phyloP scores from a whole-genome alignment of 106 monocot species.

The Dendrobium chrysotoxum region DNA sequence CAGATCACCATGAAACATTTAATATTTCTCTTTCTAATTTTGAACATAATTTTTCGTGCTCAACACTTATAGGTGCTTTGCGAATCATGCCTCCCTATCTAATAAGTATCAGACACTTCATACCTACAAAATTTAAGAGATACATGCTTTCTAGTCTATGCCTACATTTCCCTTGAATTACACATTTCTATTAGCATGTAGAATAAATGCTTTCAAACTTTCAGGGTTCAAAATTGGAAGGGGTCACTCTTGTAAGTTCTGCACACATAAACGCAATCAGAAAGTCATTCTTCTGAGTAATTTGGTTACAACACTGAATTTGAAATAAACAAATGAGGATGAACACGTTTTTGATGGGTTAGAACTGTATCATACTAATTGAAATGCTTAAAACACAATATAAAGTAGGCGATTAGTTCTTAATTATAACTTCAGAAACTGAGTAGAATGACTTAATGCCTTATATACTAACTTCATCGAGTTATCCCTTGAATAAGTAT shows the following conservation, averaged over 20 bases:
- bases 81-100: no score
- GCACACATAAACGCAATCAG: not conserved
- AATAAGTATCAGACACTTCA: no score
- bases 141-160: no score
- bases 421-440: not conserved
- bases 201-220: no score
- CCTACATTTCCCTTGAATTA: no score
- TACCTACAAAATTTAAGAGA: no score
- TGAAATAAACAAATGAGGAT: not conserved
- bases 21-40: no score
- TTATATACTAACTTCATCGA: not conserved
- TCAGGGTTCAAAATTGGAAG: no score
- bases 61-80: no score
- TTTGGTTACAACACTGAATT: not conserved
- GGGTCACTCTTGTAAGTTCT: not conserved
- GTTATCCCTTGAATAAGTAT: not conserved
- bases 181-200: no score
- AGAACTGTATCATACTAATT: not conserved
- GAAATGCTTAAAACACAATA: not conserved
- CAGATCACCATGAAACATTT: no score
- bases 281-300: not conserved
- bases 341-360: not conserved
- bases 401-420: not conserved
- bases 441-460: not conserved
- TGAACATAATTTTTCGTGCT: no score